These are phyloP conservation scores for Lactifluus subvellereus DNA, from an alignment of 768 basidiomycete species.

Conservation along the genomic window DNA sequence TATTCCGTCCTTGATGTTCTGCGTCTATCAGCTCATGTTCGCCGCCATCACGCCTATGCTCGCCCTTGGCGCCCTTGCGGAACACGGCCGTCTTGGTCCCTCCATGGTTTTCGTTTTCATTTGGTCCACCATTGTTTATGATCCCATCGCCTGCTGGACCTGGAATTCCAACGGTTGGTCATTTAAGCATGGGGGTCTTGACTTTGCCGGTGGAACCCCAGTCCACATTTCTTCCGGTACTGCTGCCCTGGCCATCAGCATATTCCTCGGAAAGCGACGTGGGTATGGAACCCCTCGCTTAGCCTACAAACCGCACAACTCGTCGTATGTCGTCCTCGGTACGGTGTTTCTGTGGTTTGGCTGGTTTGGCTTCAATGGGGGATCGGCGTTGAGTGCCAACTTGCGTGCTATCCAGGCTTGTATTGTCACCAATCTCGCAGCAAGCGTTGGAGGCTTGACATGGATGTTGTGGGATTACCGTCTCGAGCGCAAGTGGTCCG, in stretches of 20 bases:
- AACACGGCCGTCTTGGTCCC: conserved; percentile 81
- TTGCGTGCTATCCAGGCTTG: conserved; percentile 83
- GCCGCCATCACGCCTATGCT: conserved; percentile 88
- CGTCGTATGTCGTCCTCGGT: conserved; percentile 88
- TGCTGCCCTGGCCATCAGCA: conserved; percentile 84
- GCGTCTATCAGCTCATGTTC: conserved; percentile 87
- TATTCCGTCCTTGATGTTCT: conserved; percentile 72
- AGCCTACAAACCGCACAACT: conserved; percentile 92
- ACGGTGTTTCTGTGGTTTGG: conserved; percentile 93
- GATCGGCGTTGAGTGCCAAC: conserved; percentile 84
- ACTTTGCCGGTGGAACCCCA: conserved; percentile 94
- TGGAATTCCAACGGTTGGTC: conserved; percentile 85
- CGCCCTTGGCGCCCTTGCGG: conserved; percentile 88
- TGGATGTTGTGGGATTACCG: conserved; percentile 98
- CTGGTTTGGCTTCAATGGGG: conserved; percentile 96
- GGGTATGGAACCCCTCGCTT: conserved; percentile 89
- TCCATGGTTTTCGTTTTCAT: conserved; percentile 83
- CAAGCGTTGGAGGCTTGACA: conserved; percentile 78
- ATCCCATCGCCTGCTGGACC: conserved; percentile 94
- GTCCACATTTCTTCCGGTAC: conserved; percentile 95
- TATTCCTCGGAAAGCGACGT: conserved; percentile 85
- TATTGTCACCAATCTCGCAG: conserved; percentile 91
- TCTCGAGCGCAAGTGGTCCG: conserved; percentile 88
- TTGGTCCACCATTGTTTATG: conserved; percentile 87
- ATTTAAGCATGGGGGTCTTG: conserved; percentile 71